Evolutionary conservation across 306 rosid genomes (phyloP), one percentile per base, ranked within the genome.

Genomic region (Trichosanthes cucumerina): DNA sequence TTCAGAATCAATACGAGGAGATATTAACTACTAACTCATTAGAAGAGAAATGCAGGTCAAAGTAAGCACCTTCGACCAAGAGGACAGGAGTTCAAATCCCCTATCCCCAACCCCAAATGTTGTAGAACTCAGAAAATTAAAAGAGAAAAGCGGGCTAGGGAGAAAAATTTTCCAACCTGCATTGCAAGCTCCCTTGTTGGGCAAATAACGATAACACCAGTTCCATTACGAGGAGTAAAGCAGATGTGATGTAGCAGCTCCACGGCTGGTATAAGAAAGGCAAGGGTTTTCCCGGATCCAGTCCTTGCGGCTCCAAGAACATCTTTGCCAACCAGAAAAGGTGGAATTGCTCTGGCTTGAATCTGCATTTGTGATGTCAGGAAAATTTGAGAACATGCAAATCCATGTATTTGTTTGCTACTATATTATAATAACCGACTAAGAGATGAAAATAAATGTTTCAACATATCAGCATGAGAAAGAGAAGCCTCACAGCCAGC

Each of bases 301-400:
- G 99, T 95, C 75, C 99, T 91, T 1, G 99, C 99, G 71, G 99
- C 99, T 77, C 97, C 99, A 11, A 95, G 93, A 53, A 95, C 96
- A 78, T 95, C 97, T 80, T 83, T 86, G 19, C 97, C 99, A 9
- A 79, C 28, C 85, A 95, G 63, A 3, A 90, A 92, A 2, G 90
- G 90, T 0, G 97, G 97, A 58, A 91, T 89, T 24, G 97, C 81
- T 80, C 85, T 87, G 0, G 90, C 92, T 88, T 95, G 99, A 87
- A 95, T 95, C 99, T 92, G 82, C 86, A 84, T 80, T 82, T 26
- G 26, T 44, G 24, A 81, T 76, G 54, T 63, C 39, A 44, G 16
- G 28, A 80, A 78, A 80, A 80, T 26, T 75, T 4, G 1, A 52
- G 2, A 24, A 50, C 19, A 13, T 59, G 46, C 19, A 81, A 75